Evolutionary conservation across 2,329 filamentous ascomycete species (phyloP).

Genomic region (Zasmidium angulare): DNA sequence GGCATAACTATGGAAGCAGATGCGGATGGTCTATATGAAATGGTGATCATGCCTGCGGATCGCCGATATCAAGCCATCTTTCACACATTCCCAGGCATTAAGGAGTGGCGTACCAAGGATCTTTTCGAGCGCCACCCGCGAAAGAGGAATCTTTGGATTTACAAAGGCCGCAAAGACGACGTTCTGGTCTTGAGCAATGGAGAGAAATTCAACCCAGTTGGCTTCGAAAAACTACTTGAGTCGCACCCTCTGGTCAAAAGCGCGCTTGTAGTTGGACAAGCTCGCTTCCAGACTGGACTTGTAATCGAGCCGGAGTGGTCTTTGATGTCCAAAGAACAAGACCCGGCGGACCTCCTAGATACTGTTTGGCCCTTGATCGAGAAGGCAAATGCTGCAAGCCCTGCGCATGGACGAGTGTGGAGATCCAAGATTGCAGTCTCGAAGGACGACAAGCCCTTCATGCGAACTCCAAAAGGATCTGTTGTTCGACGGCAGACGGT

Average conservation of each 20-base stretch:
- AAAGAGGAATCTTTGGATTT: conserved; percentile 28
- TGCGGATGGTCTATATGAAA: conserved; percentile 33
- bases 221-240: conserved; percentile 24
- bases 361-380: conserved; percentile 19
- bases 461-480: conserved; percentile 18
- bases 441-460: conserved; percentile 48
- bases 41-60: conserved; percentile 31
- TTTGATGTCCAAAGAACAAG: conserved; percentile 15
- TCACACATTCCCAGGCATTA: conserved; percentile 33
- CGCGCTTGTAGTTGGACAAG: conserved; percentile 35
- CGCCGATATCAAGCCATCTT: conserved; percentile 24
- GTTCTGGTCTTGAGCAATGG: conserved; percentile 32
- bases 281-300: conserved; percentile 33
- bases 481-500: conserved; percentile 15
- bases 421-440: conserved; percentile 47
- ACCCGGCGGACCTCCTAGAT: conserved; percentile 15
- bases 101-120: conserved; percentile 38
- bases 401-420: conserved; percentile 42
- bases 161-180: conserved; percentile 31
- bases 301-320: conserved; percentile 33
- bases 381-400: conserved; percentile 14
- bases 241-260: conserved; percentile 31
- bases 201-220: conserved; percentile 30
- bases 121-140: conserved; percentile 29
- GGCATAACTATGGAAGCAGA: conserved; percentile 18